Percentiles rank a stretch among this genome's conserved stretches.
Conservation (phyloP, 2,329 filamentous ascomycete species). For the Aotearoamyces nothofagi region DNA sequence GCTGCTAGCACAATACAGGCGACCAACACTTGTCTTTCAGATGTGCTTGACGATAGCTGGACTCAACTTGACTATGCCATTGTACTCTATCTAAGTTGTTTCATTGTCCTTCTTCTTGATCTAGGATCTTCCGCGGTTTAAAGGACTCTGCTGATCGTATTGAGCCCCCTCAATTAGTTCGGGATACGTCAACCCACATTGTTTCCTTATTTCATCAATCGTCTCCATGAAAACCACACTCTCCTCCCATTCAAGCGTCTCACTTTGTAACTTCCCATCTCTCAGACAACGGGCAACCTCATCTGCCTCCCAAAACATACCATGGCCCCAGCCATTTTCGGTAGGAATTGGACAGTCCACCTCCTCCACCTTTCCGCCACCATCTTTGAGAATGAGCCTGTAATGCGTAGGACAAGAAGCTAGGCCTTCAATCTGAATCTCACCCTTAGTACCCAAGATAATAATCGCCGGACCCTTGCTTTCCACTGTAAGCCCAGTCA, state of each 20-base stretch:
- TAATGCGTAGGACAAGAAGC: constrained; percentile 39
- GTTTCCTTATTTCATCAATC: constrained; percentile 54
- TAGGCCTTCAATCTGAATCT: constrained; percentile 47
- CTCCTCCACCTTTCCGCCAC: constrained; percentile 19
- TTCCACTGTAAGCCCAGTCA: constrained; percentile 31
- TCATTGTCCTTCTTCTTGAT: too few species aligned
- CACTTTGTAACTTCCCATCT: constrained; percentile 47
- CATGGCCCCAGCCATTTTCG: constrained; percentile 31
- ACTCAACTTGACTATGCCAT: too few species aligned
- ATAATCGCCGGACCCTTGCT: constrained; percentile 37
- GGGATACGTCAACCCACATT: constrained; percentile 46
- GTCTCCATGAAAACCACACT: constrained; percentile 54
- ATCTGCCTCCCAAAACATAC: constrained; percentile 61
- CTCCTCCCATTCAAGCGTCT: constrained; percentile 41
- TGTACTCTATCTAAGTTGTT: too few species aligned
- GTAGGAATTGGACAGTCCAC: constrained; percentile 27
- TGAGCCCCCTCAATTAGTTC: constrained; percentile 47
- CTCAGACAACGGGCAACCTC: constrained; percentile 47
- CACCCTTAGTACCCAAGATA: constrained; percentile 50
- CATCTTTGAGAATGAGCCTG: constrained; percentile 29
- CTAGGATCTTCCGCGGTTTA: constrained; percentile 26
- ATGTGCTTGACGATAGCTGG: too few species aligned
- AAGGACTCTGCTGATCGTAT: constrained; percentile 42
- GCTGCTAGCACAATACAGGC: too few species aligned
- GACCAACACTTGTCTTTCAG: too few species aligned